phyloP scores from a whole-genome alignment of 208 protist genomes.

The Leptomonas pyrrhocoris region DNA sequence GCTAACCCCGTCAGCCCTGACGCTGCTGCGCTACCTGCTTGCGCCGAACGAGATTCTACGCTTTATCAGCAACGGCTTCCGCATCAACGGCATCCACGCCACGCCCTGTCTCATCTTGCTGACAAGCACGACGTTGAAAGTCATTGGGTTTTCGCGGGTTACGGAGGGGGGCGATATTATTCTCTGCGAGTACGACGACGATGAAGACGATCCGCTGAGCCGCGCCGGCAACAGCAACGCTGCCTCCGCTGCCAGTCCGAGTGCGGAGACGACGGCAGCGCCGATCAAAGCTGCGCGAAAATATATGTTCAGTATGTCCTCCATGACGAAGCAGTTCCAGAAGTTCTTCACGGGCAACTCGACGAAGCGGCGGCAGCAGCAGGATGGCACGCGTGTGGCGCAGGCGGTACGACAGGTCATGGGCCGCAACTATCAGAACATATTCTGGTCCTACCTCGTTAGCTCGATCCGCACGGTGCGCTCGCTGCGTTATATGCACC shows the following conservation, averaged over 20 bases:
- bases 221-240: constrained; percentile 6
- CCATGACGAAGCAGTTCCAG: constrained; percentile 76
- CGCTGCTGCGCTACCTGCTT: constrained; percentile 74
- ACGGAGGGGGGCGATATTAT: constrained; percentile 84
- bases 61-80: constrained; percentile 90
- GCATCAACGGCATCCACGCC: constrained; percentile 81
- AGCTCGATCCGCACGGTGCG: constrained; percentile 62
- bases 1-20: constrained; percentile 67
- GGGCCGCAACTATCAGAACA: constrained; percentile 56
- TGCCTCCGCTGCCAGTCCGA: background rate
- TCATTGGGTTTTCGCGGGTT: constrained; percentile 77
- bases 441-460: constrained; percentile 78
- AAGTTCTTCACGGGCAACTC: constrained; percentile 62
- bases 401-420: constrained; percentile 84
- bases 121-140: constrained; percentile 62
- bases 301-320: constrained; percentile 36
- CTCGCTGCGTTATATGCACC: constrained; percentile 85
- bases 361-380: constrained; percentile 42
- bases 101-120: constrained; percentile 87
- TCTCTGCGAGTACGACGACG: constrained; percentile 60
- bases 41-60: constrained; percentile 73
- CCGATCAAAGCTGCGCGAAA: constrained; percentile 22
- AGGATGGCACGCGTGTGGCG: constrained; percentile 81
- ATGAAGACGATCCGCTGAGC: constrained; percentile 15
- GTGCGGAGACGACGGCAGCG: background rate